A percentile compares a stretch with the other conserved stretches of the same genome.
Conservation (phyloP, 1,139 yeast species). For the Taphrina flavorubra region DNA sequence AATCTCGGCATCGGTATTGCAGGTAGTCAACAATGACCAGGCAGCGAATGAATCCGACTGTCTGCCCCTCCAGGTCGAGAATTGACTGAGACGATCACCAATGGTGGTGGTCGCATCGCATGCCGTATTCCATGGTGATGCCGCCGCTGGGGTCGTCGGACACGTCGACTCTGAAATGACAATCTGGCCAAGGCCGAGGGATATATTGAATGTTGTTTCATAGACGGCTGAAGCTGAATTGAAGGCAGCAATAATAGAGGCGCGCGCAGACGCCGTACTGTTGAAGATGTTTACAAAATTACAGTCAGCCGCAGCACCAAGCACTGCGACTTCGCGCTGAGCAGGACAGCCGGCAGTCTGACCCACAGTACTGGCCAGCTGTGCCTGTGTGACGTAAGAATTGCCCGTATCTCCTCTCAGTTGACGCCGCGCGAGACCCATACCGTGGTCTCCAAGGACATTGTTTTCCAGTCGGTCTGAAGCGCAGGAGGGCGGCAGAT, state of each 20-base stretch:
- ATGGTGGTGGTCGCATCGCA: slow-evolving; percentile 48
- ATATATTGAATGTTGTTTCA: slow-evolving; percentile 53
- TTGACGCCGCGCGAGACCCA: slow-evolving; percentile 22
- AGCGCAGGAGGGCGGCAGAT: slow-evolving; percentile 5
- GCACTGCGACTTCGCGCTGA: slow-evolving; percentile 50
- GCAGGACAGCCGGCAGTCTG: slow-evolving; percentile 53
- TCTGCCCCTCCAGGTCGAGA: slow-evolving; percentile 52
- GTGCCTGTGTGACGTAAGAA: slow-evolving; percentile 49
- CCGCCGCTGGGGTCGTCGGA: slow-evolving; percentile 46
- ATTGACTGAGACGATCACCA: slow-evolving; percentile 50
- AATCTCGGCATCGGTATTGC: slow-evolving; percentile 52
- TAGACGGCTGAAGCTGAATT: slow-evolving; percentile 53
- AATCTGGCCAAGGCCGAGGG: slow-evolving; percentile 50
- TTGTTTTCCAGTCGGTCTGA: slow-evolving; percentile 22
- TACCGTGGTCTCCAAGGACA: neutral
- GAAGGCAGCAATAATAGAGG: slow-evolving; percentile 51
- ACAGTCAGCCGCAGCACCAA: slow-evolving; percentile 55
- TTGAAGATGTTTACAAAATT: slow-evolving; percentile 51
- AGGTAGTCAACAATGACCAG: slow-evolving; percentile 54
- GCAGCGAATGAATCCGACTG: slow-evolving; percentile 51
- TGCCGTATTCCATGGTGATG: slow-evolving; percentile 51
- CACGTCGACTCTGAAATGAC: slow-evolving; percentile 48
- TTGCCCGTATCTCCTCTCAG: slow-evolving; percentile 45
- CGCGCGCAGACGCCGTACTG: slow-evolving; percentile 49
- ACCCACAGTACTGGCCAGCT: slow-evolving; percentile 50